Evolutionary conservation across 176 grass and related monocot species (phyloP), one percentile per base, ranked within the genome.

Genomic region (Pontederia crassipes): DNA sequence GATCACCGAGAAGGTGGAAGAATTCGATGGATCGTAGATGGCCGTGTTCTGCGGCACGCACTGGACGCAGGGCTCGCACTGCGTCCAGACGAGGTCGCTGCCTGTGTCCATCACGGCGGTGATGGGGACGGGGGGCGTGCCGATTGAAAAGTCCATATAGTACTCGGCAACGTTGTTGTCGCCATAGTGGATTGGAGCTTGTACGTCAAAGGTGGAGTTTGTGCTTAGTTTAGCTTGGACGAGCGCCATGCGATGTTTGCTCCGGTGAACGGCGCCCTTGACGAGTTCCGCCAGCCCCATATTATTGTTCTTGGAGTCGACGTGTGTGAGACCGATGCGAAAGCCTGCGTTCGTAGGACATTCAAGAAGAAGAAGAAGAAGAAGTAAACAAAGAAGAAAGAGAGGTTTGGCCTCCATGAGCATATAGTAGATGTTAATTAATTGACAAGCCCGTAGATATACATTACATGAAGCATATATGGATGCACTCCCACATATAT

Each of bases 71-170:
- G 66, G 67, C n/a, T 52, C 53, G 57, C 81, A 85, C 72, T 85
- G 78, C 40, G 78, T 76, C 86, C 86, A 89, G 18, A 55, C 75
- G 56, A 85, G 86, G 57, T 79, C 66, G 74, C 86, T 89, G 28
- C 86, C 81, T 13, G 78, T 81, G 61, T 78, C 78, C 61, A 75
- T 50, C 45, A 81, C 45, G n/a, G 59, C 72, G 0, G 55, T 46
- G 76, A 81, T 75, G 28, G 29, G 49, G n/a, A 82, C 47, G 0
- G 35, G 61, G 64, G 86, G 78, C 46, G 78, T 89, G 50, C 86
- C 86, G 2, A 89, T 52, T 4, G 78, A 66, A 27, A 89, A 11
- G 49, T 14, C 62, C 71, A 89, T 81, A 29, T 69, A 52, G 75
- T 85, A 89, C 11, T 70, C 26, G 2, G 61, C 74, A 24, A 24